Percentiles rank a stretch among this genome's conserved stretches.
These are phyloP conservation scores for Orbilia oligospora DNA, from an alignment of 2,329 filamentous ascomycete genomes.

Conservation along the genomic window DNA sequence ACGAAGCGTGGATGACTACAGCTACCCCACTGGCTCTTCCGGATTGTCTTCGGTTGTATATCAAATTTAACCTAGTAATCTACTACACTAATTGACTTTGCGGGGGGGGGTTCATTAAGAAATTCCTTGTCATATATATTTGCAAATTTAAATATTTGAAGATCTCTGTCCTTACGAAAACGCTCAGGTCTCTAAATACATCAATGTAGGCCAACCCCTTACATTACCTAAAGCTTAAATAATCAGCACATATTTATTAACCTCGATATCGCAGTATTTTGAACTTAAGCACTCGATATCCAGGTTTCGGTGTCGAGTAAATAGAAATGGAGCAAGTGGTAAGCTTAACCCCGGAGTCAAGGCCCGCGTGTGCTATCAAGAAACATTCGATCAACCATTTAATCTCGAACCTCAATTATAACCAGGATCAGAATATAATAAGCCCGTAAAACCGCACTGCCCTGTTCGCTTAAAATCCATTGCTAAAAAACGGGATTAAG, in stretches of 20 bases:
- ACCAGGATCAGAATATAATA: neutral
- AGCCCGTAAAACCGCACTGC: neutral
- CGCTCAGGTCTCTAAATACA: too few species aligned
- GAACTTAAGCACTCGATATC: neutral
- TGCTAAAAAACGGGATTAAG: neutral
- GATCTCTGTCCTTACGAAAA: too few species aligned
- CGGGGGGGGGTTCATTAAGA: too few species aligned
- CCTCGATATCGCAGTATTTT: neutral
- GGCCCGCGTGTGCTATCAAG: constrained; percentile 8
- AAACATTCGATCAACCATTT: neutral
- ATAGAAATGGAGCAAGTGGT: neutral
- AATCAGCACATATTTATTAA: too few species aligned
- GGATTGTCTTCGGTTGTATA: constrained; percentile 11
- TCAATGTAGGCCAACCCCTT: neutral
- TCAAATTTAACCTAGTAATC: too few species aligned
- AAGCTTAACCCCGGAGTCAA: neutral
- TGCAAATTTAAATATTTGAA: too few species aligned
- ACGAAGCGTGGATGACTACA: neutral
- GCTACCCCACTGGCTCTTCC: neutral
- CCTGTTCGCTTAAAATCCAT: neutral
- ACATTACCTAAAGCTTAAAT: neutral
- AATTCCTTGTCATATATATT: too few species aligned
- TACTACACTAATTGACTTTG: neutral
- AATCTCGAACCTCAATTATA: neutral
- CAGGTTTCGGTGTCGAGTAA: neutral